Base-by-base conservation (phyloP, 306 rosid genomes). In the Dryas drummondii region DNA sequence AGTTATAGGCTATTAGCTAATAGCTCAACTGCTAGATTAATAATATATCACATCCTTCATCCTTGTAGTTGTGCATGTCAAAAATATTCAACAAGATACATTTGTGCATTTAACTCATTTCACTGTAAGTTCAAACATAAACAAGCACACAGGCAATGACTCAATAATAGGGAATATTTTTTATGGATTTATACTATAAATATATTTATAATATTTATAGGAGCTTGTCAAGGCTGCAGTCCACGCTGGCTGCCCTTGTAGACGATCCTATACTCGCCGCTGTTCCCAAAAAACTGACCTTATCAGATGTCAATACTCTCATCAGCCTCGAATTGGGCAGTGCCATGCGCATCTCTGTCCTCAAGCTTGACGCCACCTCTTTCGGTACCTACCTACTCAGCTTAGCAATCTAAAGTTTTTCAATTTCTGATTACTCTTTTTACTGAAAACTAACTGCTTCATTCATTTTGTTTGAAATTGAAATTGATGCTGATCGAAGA, bases 291-390 rank as follows among this genome's bases (percentile, higher is more conserved):
- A 90, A 88, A 8, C 97, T 96, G 5, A 82, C 90, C 0, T 77
- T 90, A 68, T 82, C 83, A 9, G 94, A 94, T 66, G 98, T 87
- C 26, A 97, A 91, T 75, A 85, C 89, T 41, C 93, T 94, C 81
- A 79, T 94, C 77, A 87, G 84, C 84, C 91, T 88, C 68, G 97
- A 90, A 45, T 46, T 90, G 73, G 98, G 98, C 8, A 87, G 98
- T 73, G 97, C 97, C 66, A 94, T 91, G 97, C 88, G 97, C 63
- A 71, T 94, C 61, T 79, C 89, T 13, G 80, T 93, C 76, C 78
- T 85, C 62, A 92, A 91, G 83, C 85, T 87, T 59, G 96, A 88
- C 74, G 86, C 84, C 76, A 66, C 86, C 58, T 74, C 87, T 17
- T 67, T 90, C 66, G 96, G 94, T 90, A 70, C 66, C 32, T 14